Conservation (phyloP, 1,139 yeast species). For the Debaryomyces psychrophilus region DNA sequence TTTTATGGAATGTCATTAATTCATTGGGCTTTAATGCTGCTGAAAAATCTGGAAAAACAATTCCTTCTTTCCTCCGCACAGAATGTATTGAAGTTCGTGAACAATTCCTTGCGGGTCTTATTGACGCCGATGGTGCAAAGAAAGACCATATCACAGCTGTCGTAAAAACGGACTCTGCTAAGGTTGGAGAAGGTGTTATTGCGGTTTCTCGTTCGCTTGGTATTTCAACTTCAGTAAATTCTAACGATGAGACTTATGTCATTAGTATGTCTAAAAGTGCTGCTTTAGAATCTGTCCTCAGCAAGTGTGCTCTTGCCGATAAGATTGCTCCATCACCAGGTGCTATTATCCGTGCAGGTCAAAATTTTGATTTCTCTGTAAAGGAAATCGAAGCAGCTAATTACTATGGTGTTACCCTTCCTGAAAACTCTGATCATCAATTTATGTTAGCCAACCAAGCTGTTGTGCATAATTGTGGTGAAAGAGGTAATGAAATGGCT, state of each 20-base stretch:
- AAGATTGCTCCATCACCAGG: constrained; percentile 16
- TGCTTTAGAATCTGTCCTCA: constrained; percentile 23
- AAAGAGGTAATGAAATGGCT: constrained; percentile 98
- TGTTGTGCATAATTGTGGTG: constrained; percentile 61
- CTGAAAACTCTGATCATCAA: constrained; percentile 40
- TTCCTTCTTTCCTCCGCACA: constrained; percentile 21
- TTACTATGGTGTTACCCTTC: constrained; percentile 44
- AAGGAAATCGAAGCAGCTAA: constrained; percentile 28
- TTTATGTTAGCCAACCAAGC: constrained; percentile 40
- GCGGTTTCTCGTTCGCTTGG: constrained; percentile 44
- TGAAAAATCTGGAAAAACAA: constrained; percentile 11
- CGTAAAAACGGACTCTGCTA: constrained; percentile 30
- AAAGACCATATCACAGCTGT: constrained; percentile 24
- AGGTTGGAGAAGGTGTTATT: constrained; percentile 34
- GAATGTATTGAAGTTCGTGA: constrained; percentile 37
- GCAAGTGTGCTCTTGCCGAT: constrained; percentile 21
- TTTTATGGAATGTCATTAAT: constrained; percentile 12
- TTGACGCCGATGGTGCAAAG: constrained; percentile 40
- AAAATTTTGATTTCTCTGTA: constrained; percentile 30
- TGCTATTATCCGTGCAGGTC: constrained; percentile 23
- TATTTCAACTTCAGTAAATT: constrained; percentile 26
- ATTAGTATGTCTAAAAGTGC: constrained; percentile 20
- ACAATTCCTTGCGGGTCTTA: constrained; percentile 41
- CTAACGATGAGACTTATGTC: constrained; percentile 12
- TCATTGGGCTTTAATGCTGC: constrained; percentile 9